A percentile compares a stretch with the other conserved stretches of the same genome.
These are phyloP conservation scores for Saccharomyces uvarum DNA, from an alignment of 1,139 yeast genomes.

Conservation along the genomic window DNA sequence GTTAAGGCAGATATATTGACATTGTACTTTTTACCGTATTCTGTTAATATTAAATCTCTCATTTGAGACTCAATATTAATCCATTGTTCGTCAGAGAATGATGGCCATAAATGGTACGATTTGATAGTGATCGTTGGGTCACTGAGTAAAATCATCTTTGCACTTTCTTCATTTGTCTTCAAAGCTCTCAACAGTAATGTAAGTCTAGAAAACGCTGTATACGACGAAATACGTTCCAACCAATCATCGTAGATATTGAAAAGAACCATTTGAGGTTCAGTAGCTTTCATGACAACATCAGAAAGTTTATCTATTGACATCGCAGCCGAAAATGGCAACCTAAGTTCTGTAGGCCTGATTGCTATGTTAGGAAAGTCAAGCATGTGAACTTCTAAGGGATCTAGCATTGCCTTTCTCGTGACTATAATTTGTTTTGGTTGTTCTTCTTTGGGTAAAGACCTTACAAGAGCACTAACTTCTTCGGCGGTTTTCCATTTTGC, in stretches of 20 bases:
- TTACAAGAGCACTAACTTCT: conserved; percentile 84
- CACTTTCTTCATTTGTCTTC: conserved; percentile 66
- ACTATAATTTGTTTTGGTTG: conserved; percentile 91
- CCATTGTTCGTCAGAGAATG: conserved; percentile 86
- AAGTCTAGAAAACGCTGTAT: conserved; percentile 88
- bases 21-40: conserved; percentile 77
- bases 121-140: conserved; percentile 62
- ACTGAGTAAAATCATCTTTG: conserved; percentile 70
- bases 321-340: conserved; percentile 83
- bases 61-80: conserved; percentile 77
- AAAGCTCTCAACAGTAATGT: conserved; percentile 73
- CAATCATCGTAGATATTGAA: conserved; percentile 93
- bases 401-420: conserved; percentile 83
- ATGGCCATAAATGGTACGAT: conserved; percentile 90
- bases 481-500: conserved; percentile 99
- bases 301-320: conserved; percentile 74
- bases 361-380: conserved; percentile 90
- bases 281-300: conserved; percentile 74
- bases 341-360: conserved; percentile 81
- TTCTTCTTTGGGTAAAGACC: conserved; percentile 87
- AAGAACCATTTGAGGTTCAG: conserved; percentile 86
- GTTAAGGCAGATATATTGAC: conserved; percentile 83
- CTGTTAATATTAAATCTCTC: conserved; percentile 78
- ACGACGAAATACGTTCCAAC: conserved; percentile 74
- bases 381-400: conserved; percentile 95